phyloP scores from a whole-genome alignment of 352 stramenopile species.

The Hyaloperonospora brassicae region DNA sequence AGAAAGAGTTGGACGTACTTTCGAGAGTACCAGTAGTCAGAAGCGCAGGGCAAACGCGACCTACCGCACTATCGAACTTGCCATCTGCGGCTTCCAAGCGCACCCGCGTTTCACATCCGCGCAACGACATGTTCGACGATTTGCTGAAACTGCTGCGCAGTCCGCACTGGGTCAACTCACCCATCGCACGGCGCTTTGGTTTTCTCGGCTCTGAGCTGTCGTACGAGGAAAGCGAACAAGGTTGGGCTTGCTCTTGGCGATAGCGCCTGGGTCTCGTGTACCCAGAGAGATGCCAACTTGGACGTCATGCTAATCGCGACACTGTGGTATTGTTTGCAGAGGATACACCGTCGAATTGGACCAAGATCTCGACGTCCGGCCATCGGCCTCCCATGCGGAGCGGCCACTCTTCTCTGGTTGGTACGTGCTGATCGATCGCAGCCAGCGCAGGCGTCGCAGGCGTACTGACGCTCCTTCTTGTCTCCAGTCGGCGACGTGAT shows the following conservation, averaged over 20 bases:
- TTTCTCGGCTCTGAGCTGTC: slow-evolving; percentile 54
- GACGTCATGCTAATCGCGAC: no score
- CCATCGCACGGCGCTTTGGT: slow-evolving; percentile 58
- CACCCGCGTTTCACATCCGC: no score
- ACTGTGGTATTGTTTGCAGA: slow-evolving; percentile 30
- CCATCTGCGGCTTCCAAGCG: no score
- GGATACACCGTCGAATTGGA: slow-evolving; percentile 59
- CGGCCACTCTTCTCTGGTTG: slow-evolving; percentile 70
- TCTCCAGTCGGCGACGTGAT: slow-evolving; percentile 58
- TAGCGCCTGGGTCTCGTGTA: no score
- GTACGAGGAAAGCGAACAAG: slow-evolving; percentile 59
- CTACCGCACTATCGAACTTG: no score
- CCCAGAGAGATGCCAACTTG: no score
- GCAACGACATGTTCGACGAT: slow-evolving; percentile 49
- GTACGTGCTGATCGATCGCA: slow-evolving; percentile 12
- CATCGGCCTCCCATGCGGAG: slow-evolving; percentile 63
- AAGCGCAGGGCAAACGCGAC: no score
- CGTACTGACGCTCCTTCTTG: background rate
- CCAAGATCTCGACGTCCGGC: slow-evolving; percentile 59
- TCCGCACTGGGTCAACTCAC: slow-evolving; percentile 69
- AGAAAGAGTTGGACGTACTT: no score
- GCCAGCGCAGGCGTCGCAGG: background rate
- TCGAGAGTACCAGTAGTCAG: no score
- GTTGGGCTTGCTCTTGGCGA: no score
- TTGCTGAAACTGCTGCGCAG: slow-evolving; percentile 79